Percentiles rank a stretch among this genome's conserved stretches.
Evolutionary conservation across 768 basidiomycete species (phyloP).

Genomic region (Panellus pusillus): DNA sequence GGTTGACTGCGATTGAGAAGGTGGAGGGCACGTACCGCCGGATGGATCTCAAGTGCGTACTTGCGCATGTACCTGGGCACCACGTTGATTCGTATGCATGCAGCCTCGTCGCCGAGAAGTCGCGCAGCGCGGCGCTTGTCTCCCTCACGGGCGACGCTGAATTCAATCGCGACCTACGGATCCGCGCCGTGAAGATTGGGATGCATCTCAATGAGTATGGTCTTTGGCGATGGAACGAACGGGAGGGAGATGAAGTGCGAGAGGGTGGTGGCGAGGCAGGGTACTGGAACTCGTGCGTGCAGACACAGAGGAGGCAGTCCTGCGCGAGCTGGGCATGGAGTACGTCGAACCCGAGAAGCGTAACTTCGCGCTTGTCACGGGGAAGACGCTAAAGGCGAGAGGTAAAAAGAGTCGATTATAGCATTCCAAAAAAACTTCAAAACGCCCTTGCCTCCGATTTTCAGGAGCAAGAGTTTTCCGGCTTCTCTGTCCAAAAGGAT

Average conservation of each 20-base stretch:
- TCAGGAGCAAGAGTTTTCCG: too few relatives aligned
- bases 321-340: constrained; percentile 43
- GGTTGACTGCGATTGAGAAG: constrained; percentile 28
- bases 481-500: too few relatives aligned
- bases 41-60: constrained; percentile 38
- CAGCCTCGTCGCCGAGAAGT: constrained; percentile 49
- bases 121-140: constrained; percentile 53
- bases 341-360: constrained; percentile 40
- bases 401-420: background rate
- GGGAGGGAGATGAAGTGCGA: constrained; percentile 2
- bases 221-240: constrained; percentile 56
- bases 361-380: constrained; percentile 32
- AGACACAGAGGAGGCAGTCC: constrained; percentile 44
- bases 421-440: background rate
- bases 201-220: constrained; percentile 62
- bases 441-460: background rate
- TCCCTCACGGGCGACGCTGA: constrained; percentile 55
- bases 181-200: constrained; percentile 43
- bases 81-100: constrained; percentile 2
- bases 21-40: constrained; percentile 39
- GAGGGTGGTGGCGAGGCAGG: constrained; percentile 25
- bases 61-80: constrained; percentile 7
- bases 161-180: constrained; percentile 44
- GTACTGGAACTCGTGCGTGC: constrained; percentile 46
- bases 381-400: background rate